These are phyloP conservation scores for Blastomyces silverae DNA, from an alignment of 2,329 filamentous ascomycete genomes.

Conservation along the genomic window DNA sequence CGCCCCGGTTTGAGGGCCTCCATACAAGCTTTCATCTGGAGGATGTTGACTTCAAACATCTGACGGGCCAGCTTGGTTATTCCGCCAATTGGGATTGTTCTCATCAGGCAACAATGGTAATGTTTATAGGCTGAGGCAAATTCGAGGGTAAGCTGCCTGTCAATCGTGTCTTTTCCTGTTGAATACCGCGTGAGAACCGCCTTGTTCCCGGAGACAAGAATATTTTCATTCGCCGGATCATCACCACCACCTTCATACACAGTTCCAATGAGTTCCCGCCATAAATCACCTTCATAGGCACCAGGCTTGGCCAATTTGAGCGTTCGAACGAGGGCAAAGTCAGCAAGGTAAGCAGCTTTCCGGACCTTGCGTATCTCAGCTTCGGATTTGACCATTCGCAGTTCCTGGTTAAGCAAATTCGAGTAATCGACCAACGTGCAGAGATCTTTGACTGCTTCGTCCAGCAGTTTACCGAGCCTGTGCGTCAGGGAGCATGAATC, in stretches of 20 bases:
- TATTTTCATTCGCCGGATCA: conserved; percentile 34
- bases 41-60: conserved; percentile 28
- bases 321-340: conserved; percentile 32
- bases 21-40: conserved; percentile 28
- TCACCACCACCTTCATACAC: conserved; percentile 36
- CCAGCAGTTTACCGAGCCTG: conserved; percentile 31
- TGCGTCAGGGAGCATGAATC: conserved; percentile 37
- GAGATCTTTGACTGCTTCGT: conserved; percentile 30
- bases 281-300: conserved; percentile 34
- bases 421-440: conserved; percentile 30
- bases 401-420: conserved; percentile 28
- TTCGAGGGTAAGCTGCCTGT: conserved; percentile 32
- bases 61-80: conserved; percentile 27
- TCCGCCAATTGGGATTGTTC: conserved; percentile 30
- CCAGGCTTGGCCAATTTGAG: conserved; percentile 34
- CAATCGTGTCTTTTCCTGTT: conserved; percentile 29
- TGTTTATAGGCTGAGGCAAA: conserved; percentile 33
- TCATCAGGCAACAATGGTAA: conserved; percentile 33
- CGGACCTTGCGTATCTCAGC: conserved; percentile 29
- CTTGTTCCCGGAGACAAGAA: conserved; percentile 32
- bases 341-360: conserved; percentile 32
- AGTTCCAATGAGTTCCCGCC: conserved; percentile 32
- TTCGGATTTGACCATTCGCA: conserved; percentile 32
- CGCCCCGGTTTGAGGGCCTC: conserved; percentile 27
- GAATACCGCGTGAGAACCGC: conserved; percentile 32